Base-by-base conservation (phyloP, 179 eudicot species). In the Camellia oleifera region DNA sequence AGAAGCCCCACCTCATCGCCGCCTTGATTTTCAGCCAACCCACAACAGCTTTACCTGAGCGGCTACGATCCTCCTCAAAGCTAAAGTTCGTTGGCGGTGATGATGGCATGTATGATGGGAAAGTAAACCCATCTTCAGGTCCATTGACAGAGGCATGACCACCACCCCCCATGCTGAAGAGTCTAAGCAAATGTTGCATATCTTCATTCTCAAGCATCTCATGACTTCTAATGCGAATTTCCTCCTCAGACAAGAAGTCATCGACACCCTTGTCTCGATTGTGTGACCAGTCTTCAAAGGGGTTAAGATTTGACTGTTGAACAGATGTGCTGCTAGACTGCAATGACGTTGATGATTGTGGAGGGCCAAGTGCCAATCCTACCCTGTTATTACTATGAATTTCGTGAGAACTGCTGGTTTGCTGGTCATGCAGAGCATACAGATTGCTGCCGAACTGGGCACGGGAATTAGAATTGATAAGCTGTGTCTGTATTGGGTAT, bases 1-100 rank as follows among this genome's bases (percentile, higher is more conserved):
- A 95, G 80, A 95, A 91, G 10, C 99, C 99, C 99, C 99, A 95
- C 84, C 99, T 90, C 97, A 95, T 91, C 1, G 98, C 98, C 0
- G 99, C 99, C 90, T 95, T 95, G 72, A 95, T 92, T 87, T 95
- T 95, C 67, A 95, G 86, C 99, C 99, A 95, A 72, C 99, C 99
- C 48, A 89, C 99, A 70, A 94, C 98, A 6, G 98, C 98, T 81
- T 87, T 91, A 15, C 98, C 99, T 66, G 97, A 72, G 2, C 95
- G 91, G 54, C 84, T 40, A 2, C 88, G 89, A 52, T 89, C 93
- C 84, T 88, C 97, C 17, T 89, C 93, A 74, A 76, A 84, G 52
- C 78, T 71, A 79, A 88, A 88, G 58, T 81, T 83, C 2, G 40
- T 32, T 18, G 88, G 87, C 4, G 88, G 71, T 2, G 98, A 94